Conservation (phyloP, 768 basidiomycete genomes). For the Cytidiella melzeri region DNA sequence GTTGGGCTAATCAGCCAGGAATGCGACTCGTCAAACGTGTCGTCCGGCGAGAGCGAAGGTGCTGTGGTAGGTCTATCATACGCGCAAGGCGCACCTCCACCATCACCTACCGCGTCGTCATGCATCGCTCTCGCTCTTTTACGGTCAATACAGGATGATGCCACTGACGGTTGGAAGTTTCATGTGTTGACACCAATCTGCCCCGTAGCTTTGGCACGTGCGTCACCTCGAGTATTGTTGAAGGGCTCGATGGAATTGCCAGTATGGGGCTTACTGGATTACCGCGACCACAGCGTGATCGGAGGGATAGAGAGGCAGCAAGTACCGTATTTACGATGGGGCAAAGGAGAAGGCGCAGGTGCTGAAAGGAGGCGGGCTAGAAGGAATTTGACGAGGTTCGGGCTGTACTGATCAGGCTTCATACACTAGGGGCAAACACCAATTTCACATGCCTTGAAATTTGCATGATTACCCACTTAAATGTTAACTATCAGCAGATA, state of each 20-base stretch:
- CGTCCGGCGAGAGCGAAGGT: slow-evolving; percentile 7
- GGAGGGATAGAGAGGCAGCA: slow-evolving; percentile 42
- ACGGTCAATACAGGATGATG: slow-evolving; percentile 37
- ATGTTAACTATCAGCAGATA: no score
- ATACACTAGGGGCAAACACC: no score
- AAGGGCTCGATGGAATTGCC: slow-evolving; percentile 90
- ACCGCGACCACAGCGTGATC: slow-evolving; percentile 42
- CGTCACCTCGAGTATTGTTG: slow-evolving; percentile 44
- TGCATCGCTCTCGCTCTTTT: slow-evolving; percentile 79
- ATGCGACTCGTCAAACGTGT: slow-evolving; percentile 32
- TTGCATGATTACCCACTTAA: no score
- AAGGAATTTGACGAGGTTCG: slow-evolving; percentile 82
- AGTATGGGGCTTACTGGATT: slow-evolving; percentile 83
- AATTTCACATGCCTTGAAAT: no score
- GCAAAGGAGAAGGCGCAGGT: slow-evolving; percentile 64
- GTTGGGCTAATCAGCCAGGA: slow-evolving; percentile 66
- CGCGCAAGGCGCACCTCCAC: slow-evolving; percentile 44
- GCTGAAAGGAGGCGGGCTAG: slow-evolving; percentile 67
- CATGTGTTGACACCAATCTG: slow-evolving; percentile 83
- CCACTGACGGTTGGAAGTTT: slow-evolving; percentile 28
- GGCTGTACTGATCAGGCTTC: slow-evolving; percentile 49
- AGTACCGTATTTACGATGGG: slow-evolving; percentile 78
- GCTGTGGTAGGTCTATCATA: slow-evolving; percentile 42
- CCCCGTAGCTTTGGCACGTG: slow-evolving; percentile 33
- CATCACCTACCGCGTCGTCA: slow-evolving; percentile 51